Base-by-base conservation (phyloP, 345 rosid species). In the Pistacia atlantica region DNA sequence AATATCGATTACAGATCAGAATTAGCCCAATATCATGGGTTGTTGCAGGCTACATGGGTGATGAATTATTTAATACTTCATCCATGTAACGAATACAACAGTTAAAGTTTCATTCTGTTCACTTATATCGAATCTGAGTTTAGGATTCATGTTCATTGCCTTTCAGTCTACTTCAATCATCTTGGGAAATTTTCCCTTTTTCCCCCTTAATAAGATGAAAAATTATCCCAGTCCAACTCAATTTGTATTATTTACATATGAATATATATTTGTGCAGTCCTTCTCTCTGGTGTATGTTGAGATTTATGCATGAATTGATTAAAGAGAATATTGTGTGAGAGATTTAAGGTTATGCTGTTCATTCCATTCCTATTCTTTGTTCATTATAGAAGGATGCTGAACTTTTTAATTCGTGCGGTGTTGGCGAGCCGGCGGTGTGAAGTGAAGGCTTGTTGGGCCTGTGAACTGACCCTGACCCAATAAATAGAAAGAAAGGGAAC, bases 1-100 rank as follows among this genome's bases (percentile, higher is more conserved):
- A 51, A 33, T 58, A 42, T 66, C 45, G 76, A 48, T 12, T 20
- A 72, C 61, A 42, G 16, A 72, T 67, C 65, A 33, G 77, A 73
- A 78, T 49, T 73, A 38, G 65, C 25, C 25, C n/a, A 46, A 52
- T 45, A 73, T n/a, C 65, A 12, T 25, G 62, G 17, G 49, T 51
- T 62, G n/a, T 4, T 45, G 35, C 45, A 45, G 48, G 71, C 70
- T 64, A 51, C 42, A 13, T 8, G 58, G 48, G 1, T 38, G 70
- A 65, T 65, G 22, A 42, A 42, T 54, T 22, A 35, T 54, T 54
- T 38, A 74, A 62, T 31, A 33, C 58, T 62, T 31, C 65, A 62
- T 51, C 48, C 75, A 38, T 72, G 13, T 14, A 72, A 60, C 46
- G 67, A 52, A 22, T 45, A 46, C 42, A 31, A 13, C 22, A 17